These are phyloP conservation scores for Prunus kanzakura DNA, from an alignment of 306 rosid genomes.

Conservation along the genomic window DNA sequence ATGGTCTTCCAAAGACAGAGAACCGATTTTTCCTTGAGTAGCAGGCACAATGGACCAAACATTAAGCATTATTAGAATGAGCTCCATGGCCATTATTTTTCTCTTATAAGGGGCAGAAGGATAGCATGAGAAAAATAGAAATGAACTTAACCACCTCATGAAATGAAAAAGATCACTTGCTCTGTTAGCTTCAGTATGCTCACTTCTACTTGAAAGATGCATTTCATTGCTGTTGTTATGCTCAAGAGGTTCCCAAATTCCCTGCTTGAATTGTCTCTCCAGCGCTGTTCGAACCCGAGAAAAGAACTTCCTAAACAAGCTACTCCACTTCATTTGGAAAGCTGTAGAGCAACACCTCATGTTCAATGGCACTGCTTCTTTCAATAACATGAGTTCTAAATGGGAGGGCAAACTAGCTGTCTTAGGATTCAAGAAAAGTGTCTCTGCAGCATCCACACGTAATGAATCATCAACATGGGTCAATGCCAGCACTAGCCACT, in stretches of 20 bases:
- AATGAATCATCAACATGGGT: slow-evolving; percentile 91
- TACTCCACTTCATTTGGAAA: slow-evolving; percentile 98
- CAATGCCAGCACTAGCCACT: slow-evolving; percentile 85
- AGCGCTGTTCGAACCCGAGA: slow-evolving; percentile 88
- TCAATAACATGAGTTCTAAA: slow-evolving; percentile 79
- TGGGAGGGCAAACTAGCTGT: slow-evolving; percentile 88
- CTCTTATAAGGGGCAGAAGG: slow-evolving; percentile 99
- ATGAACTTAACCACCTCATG: slow-evolving; percentile 96
- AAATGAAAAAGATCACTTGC: slow-evolving; percentile 78
- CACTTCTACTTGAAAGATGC: slow-evolving; percentile 34
- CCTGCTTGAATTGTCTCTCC: slow-evolving; percentile 90
- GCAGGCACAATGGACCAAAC: slow-evolving; percentile 74
- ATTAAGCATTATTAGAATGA: slow-evolving; percentile 72
- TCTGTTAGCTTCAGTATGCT: slow-evolving; percentile 42
- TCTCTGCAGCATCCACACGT: slow-evolving; percentile 95
- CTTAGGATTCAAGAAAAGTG: slow-evolving; percentile 86
- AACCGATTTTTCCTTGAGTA: slow-evolving; percentile 31
- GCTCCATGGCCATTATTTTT: slow-evolving; percentile 94
- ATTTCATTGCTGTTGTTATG: slow-evolving; percentile 26
- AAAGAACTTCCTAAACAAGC: slow-evolving; percentile 89
- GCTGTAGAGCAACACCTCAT: slow-evolving; percentile 95
- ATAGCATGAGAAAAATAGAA: slow-evolving; percentile 90
- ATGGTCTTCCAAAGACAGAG: slow-evolving; percentile 33
- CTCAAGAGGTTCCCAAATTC: slow-evolving; percentile 67
- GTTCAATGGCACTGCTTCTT: slow-evolving; percentile 87